Evolutionary conservation across 208 protist species (phyloP).

Genomic region (Trypanosoma mega): DNA sequence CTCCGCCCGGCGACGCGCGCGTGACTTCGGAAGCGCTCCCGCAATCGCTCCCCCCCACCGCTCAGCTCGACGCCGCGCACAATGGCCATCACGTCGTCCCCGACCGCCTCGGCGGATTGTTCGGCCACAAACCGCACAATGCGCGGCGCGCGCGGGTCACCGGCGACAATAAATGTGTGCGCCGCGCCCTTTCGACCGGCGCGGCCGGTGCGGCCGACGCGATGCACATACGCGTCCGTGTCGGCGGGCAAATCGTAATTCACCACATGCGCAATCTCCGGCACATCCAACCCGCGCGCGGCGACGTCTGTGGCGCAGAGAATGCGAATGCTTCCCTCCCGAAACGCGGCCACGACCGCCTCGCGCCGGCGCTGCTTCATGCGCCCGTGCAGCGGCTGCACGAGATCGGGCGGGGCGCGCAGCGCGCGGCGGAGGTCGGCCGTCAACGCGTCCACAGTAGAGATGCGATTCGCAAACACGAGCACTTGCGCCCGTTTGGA

Average conservation of each 20-base stretch:
- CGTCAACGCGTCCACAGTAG: slow-evolving; percentile 54
- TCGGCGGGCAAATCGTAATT: slow-evolving; percentile 95
- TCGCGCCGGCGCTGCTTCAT: slow-evolving; percentile 59
- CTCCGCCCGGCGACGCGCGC: slow-evolving; percentile 11
- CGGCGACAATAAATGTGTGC: slow-evolving; percentile 90
- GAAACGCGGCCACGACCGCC: slow-evolving; percentile 76
- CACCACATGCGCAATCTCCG: slow-evolving; percentile 93
- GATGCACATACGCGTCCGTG: slow-evolving; percentile 97
- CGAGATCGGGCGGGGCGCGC: slow-evolving; percentile 49
- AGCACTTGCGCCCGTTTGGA: slow-evolving; percentile 72
- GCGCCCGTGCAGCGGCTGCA: slow-evolving; percentile 92
- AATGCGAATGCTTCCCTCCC: slow-evolving; percentile 77
- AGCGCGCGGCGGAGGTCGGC: slow-evolving; percentile 45
- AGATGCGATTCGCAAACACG: slow-evolving; percentile 72
- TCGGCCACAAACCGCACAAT: slow-evolving; percentile 60
- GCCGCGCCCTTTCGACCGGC: slow-evolving; percentile 92
- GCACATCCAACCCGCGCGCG: slow-evolving; percentile 93
- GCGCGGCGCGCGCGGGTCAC: slow-evolving; percentile 51
- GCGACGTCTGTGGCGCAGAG: slow-evolving; percentile 96
- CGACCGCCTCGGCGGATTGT: slow-evolving; percentile 23
- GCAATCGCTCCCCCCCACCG: neutral
- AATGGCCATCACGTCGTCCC: slow-evolving; percentile 23
- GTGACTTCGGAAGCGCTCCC: slow-evolving; percentile 16
- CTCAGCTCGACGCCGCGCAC: slow-evolving; percentile 20
- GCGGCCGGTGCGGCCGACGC: slow-evolving; percentile 97